phyloP scores from a whole-genome alignment of 495 filamentous ascomycete genomes.

The Venustampulla echinocandica region DNA sequence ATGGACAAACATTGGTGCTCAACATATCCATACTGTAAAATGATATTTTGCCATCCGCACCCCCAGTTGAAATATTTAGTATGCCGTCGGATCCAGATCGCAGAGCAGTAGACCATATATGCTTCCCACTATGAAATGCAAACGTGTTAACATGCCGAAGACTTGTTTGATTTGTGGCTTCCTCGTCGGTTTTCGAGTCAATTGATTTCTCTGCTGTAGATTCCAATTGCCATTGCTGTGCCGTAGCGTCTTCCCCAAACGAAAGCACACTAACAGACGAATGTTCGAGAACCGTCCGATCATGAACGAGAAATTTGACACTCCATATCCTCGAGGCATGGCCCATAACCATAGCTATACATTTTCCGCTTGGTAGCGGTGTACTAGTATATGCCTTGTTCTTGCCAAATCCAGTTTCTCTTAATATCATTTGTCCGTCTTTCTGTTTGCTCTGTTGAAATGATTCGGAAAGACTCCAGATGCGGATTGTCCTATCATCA shows the following conservation, averaged over 20 bases:
- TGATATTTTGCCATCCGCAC: conserved; percentile 59
- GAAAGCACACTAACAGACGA: conserved; percentile 48
- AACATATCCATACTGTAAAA: not conserved
- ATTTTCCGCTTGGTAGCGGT: not conserved
- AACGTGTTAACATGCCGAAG: conserved; percentile 45
- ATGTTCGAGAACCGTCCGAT: conserved; percentile 9
- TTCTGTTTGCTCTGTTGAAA: not conserved
- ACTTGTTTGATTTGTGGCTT: conserved; percentile 10
- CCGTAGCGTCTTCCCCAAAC: conserved; percentile 70
- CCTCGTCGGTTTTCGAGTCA: too few relatives aligned
- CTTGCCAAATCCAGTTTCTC: conserved; percentile 43
- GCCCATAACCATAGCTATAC: conserved; percentile 63
- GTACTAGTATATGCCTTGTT: conserved; percentile 4
- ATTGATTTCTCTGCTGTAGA: too few relatives aligned
- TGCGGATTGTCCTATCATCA: conserved; percentile 81
- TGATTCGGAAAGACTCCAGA: conserved; percentile 63
- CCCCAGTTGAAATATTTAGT: conserved; percentile 62
- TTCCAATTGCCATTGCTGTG: conserved; percentile 58
- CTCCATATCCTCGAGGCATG: conserved; percentile 88
- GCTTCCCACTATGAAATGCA: conserved; percentile 70
- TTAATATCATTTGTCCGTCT: conserved; percentile 1
- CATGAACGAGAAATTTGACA: conserved; percentile 51
- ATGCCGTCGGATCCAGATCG: conserved; percentile 18
- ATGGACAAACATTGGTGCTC: not conserved
- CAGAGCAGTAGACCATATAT: conserved; percentile 74